Base-by-base conservation (phyloP, 1,139 yeast species). In the Diutina rugosa region DNA sequence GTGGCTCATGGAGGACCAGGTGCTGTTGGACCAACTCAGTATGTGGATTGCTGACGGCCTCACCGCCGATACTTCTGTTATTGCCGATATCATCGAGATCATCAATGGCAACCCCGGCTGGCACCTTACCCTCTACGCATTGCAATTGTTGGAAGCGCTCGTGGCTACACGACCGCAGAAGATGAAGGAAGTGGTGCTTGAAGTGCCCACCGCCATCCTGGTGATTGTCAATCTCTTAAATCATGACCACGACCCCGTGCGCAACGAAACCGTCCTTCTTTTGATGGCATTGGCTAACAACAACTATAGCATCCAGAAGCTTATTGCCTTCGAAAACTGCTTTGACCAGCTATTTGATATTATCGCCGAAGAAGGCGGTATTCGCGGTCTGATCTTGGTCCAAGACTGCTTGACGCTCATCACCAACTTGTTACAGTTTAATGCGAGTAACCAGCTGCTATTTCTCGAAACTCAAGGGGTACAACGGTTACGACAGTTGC, bases 31-130 rank as follows among this genome's bases (percentile, higher is more conserved):
- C 65, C 96, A 90, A 64, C 88, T 95, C 62, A 88, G 97, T 0
- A 72, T 90, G 59, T 91, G 97, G 97, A 87, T 95, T 49, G 90
- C 98, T 0, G 99, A 95, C 69, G 98, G 90, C 62, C 76, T 95
- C 63, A 87, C 93, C 1, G 95, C 89, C 65, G 79, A 79, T 44
- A 77, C 68, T 26, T 85, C 81, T 38, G 78, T 82, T 35, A 74
- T 93, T 51, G 75, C 78, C 29, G 69, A 81, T 4, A 69, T 90
- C 55, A 72, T 90, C 35, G 80, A 80, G 26, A 73, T 87, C 4
- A 66, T 77, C 52, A 76, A 80, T 55, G 77, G 78, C 44, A 73
- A 73, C 14, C 67, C 66, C 46, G 91, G 89, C 64, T 89, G 89
- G 66, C 95, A 90, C 66, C 78, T 85, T 46, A 79, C 86, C 59